A percentile compares a stretch with the other conserved stretches of the same genome.
Conservation (phyloP, 257 asterid genomes). For the Nicotiana attenuata region DNA sequence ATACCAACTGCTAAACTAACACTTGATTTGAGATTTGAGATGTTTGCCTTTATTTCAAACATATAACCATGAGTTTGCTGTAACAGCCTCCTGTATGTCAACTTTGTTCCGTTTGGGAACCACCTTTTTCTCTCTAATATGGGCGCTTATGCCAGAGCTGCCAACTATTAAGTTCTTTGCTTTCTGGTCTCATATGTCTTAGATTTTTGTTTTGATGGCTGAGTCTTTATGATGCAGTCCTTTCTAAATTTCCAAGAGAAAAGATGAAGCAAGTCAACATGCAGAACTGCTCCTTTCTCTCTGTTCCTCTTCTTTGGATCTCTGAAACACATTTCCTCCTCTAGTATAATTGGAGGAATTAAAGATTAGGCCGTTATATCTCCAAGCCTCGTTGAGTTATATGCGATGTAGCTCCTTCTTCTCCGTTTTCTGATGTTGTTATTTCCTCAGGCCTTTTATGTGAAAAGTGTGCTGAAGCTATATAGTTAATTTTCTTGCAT, state of each 20-base stretch:
- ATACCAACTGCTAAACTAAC: background rate
- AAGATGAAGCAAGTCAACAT: background rate
- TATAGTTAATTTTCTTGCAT: background rate
- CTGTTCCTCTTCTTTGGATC: background rate
- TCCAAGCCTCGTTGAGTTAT: background rate
- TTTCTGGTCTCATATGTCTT: background rate
- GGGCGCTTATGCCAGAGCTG: background rate
- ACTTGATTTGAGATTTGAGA: constrained; percentile 1
- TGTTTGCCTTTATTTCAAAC: background rate
- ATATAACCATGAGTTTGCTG: background rate
- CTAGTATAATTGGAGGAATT: background rate
- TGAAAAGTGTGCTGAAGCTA: background rate
- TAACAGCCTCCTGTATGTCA: background rate
- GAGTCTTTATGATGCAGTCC: background rate
- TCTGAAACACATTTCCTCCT: background rate
- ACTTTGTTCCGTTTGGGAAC: background rate
- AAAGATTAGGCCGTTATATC: background rate
- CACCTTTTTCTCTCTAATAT: background rate
- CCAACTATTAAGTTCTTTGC: background rate
- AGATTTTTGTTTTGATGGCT: background rate
- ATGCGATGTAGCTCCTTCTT: background rate
- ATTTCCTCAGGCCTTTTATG: background rate
- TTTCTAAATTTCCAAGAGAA: background rate
- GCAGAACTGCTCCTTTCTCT: background rate
- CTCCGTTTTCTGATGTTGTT: background rate